Percentiles rank a stretch among this genome's conserved stretches.
Evolutionary conservation across 2,329 filamentous ascomycete genomes (phyloP).

Genomic region (Talaromyces rugulosus): DNA sequence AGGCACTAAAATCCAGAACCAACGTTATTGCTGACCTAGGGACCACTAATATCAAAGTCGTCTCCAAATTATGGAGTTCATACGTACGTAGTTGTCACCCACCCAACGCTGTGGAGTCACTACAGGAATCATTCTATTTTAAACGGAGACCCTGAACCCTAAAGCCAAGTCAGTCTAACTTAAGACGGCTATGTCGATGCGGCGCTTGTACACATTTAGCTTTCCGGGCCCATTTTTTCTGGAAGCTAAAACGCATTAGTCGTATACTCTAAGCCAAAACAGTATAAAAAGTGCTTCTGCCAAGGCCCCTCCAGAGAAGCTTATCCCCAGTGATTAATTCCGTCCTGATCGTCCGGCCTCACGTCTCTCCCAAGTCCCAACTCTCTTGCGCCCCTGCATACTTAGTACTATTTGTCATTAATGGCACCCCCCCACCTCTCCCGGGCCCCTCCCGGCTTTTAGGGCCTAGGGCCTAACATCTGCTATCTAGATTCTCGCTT

Average conservation of each 20-base stretch:
- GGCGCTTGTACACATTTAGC: not conserved
- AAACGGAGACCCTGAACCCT: not conserved
- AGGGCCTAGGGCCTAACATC: not conserved
- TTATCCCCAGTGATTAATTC: not conserved
- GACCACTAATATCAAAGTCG: not conserved
- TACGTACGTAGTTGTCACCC: not conserved
- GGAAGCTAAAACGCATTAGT: not conserved
- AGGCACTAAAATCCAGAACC: not conserved
- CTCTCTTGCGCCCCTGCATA: not conserved
- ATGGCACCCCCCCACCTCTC: not conserved
- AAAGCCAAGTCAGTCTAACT: not conserved
- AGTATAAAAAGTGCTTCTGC: not conserved
- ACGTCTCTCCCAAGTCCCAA: not conserved
- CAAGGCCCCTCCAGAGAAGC: not conserved
- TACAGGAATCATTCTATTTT: not conserved
- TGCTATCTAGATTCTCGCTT: not conserved
- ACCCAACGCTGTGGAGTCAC: not conserved
- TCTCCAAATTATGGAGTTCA: not conserved
- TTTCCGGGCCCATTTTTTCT: not conserved
- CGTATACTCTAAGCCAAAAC: not conserved
- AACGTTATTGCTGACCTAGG: not conserved
- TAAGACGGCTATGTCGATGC: not conserved
- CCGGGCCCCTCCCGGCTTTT: not conserved
- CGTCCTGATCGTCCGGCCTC: not conserved
- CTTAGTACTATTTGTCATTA: not conserved